Evolutionary conservation across 768 basidiomycete genomes (phyloP).

Genomic region (Mycena olivaceomarginata): DNA sequence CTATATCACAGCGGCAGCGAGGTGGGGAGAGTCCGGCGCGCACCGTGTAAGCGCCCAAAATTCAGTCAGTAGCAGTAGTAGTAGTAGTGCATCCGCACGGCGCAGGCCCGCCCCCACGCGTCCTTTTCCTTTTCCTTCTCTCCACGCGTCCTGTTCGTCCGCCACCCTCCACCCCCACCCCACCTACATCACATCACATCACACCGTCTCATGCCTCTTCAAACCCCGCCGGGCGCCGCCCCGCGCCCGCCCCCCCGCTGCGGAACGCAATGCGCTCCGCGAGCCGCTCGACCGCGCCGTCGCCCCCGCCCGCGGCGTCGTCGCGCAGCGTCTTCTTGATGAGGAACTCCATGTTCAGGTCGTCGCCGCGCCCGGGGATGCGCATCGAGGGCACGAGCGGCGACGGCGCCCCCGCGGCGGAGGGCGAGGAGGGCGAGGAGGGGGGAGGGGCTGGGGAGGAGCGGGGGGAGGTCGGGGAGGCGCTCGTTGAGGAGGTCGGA

Average conservation of each 20-base stretch:
- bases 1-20: not conserved
- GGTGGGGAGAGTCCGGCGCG: not conserved
- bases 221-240: constrained; percentile 20
- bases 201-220: constrained; percentile 42
- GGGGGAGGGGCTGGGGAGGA: no score
- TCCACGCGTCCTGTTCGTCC: no score
- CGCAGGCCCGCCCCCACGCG: no score
- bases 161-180: not conserved
- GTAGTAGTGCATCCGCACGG: not conserved
- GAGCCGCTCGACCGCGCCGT: constrained; percentile 69
- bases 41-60: not conserved
- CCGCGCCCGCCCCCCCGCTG: constrained; percentile 20
- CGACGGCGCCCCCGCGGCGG: constrained; percentile 43
- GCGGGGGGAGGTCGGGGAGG: constrained; percentile 72
- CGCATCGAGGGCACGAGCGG: constrained; percentile 76
- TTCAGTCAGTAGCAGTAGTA: not conserved
- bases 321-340: constrained; percentile 80
- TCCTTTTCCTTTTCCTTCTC: no score
- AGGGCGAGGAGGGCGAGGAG: no score
- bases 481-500: constrained; percentile 87
- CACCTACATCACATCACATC: no score
- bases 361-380: constrained; percentile 62
- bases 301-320: constrained; percentile 59
- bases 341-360: constrained; percentile 77
- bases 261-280: constrained; percentile 77